phyloP scores from a whole-genome alignment of 768 basidiomycete species.

The Austroboletus festivus region DNA sequence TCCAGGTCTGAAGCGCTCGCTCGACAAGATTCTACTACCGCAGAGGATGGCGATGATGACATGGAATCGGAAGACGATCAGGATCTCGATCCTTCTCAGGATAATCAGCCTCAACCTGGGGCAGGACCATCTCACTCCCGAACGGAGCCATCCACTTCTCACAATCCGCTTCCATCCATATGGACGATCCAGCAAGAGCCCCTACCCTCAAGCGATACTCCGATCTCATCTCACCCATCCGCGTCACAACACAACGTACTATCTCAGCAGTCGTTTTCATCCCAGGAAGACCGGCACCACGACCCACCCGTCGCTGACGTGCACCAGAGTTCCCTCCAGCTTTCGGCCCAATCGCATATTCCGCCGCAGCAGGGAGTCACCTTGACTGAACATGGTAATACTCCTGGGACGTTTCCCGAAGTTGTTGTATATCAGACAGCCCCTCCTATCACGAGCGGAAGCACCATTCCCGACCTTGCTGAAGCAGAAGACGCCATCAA shows the following conservation, averaged over 20 bases:
- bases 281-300: conserved; percentile 27
- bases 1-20: conserved; percentile 29
- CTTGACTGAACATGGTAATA: conserved; percentile 25
- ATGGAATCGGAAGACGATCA: conserved; percentile 37
- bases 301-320: conserved; percentile 25
- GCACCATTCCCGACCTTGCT: conserved; percentile 36
- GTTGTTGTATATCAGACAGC: conserved; percentile 33
- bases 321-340: conserved; percentile 28
- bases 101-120: conserved; percentile 22
- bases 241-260: conserved; percentile 28
- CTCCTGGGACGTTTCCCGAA: conserved; percentile 24
- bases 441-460: conserved; percentile 32
- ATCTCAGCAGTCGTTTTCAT: conserved; percentile 29
- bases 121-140: conserved; percentile 33
- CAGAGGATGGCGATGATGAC: conserved; percentile 33
- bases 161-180: conserved; percentile 32
- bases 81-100: conserved; percentile 27
- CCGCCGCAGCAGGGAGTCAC: conserved; percentile 29
- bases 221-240: conserved; percentile 32
- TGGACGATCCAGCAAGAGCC: conserved; percentile 34
- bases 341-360: conserved; percentile 30
- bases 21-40: conserved; percentile 26
- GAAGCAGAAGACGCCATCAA: conserved; percentile 56
- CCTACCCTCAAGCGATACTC: conserved; percentile 24
- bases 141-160: conserved; percentile 20